A percentile compares a stretch with the other conserved stretches of the same genome.
Conservation (phyloP, 164 flowering plant species). For the Taxillus chinensis region DNA sequence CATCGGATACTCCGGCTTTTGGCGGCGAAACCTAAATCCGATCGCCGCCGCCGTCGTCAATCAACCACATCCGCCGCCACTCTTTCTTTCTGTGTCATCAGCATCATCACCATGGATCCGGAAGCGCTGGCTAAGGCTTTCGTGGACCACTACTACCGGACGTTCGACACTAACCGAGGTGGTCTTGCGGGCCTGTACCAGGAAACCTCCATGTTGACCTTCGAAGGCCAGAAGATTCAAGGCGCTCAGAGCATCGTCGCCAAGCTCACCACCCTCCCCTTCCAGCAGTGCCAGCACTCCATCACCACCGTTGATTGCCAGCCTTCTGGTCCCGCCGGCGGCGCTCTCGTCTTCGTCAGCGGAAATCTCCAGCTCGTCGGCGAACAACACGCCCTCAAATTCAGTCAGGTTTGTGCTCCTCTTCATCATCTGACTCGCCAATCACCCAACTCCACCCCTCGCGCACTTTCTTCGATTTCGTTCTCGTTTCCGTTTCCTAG, state of each 20-base stretch:
- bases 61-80: neutral
- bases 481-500: neutral
- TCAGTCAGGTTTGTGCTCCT: slow-evolving; percentile 56
- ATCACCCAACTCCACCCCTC: neutral
- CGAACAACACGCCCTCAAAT: slow-evolving; percentile 80
- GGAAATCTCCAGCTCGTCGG: slow-evolving; percentile 80
- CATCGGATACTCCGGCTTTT: no score
- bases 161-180: slow-evolving; percentile 64
- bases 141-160: slow-evolving; percentile 83
- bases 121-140: slow-evolving; percentile 69
- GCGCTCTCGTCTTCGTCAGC: slow-evolving; percentile 76
- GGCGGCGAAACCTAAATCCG: neutral
- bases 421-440: neutral
- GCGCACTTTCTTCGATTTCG: neutral
- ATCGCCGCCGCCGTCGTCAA: neutral
- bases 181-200: slow-evolving; percentile 56
- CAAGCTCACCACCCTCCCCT: slow-evolving; percentile 61
- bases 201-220: slow-evolving; percentile 67
- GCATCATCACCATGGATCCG: slow-evolving; percentile 48
- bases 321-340: slow-evolving; percentile 75
- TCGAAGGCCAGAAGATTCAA: slow-evolving; percentile 82
- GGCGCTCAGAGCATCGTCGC: slow-evolving; percentile 58
- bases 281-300: slow-evolving; percentile 73
- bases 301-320: slow-evolving; percentile 84
- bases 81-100: neutral